phyloP scores from a whole-genome alignment of 2,329 filamentous ascomycete genomes.

The Fusarium armeniacum region DNA sequence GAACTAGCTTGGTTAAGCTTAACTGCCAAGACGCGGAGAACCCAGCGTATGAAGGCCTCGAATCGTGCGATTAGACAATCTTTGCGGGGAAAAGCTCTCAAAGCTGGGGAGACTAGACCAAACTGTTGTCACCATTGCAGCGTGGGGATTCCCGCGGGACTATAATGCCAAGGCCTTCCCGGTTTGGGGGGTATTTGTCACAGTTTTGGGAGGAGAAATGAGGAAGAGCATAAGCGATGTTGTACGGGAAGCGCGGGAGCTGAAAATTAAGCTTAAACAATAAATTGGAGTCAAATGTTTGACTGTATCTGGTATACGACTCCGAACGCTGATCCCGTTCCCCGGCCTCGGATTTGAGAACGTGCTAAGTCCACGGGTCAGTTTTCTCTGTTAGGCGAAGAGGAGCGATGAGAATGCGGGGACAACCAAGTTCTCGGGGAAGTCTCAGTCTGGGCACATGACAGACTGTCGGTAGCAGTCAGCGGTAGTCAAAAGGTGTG shows the following conservation, averaged over 20 bases:
- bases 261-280: constrained; percentile 1
- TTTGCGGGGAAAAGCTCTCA: constrained; percentile 3
- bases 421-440: background rate
- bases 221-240: background rate
- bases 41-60: background rate
- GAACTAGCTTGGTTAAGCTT: constrained; percentile 15
- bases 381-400: constrained; percentile 1
- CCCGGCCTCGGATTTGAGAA: background rate
- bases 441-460: background rate
- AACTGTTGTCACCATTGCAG: background rate
- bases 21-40: constrained; percentile 16
- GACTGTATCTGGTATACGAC: background rate
- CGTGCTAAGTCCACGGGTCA: background rate
- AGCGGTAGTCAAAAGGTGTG: background rate
- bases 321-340: constrained; percentile 2
- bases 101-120: background rate
- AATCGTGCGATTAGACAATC: background rate
- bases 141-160: constrained; percentile 6
- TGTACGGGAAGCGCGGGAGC: constrained; percentile 7
- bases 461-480: background rate
- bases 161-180: constrained; percentile 8
- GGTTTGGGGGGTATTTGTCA: background rate
- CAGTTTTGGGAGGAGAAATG: background rate
- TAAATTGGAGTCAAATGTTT: background rate
- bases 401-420: background rate